Percentiles rank a stretch among this genome's conserved stretches.
Conservation (phyloP, 2,329 filamentous ascomycete genomes). For the Ophiostoma pallidulum region DNA sequence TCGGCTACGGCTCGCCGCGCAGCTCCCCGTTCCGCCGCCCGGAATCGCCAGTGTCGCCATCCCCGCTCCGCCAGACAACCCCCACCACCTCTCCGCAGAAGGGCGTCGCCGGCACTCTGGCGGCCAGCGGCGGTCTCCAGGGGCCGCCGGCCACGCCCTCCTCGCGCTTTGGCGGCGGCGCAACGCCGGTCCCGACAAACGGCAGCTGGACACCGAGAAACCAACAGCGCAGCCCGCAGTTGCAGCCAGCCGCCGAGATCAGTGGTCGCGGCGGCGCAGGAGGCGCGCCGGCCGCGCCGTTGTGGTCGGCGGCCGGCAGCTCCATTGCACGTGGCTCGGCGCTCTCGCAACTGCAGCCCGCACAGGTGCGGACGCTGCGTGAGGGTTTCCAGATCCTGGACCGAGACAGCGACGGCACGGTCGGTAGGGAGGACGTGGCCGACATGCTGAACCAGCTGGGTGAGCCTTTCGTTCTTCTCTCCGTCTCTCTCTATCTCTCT, state of each 20-base stretch:
- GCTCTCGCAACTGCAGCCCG: slow-evolving; percentile 64
- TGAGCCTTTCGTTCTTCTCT: no score
- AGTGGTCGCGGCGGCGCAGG: not conserved
- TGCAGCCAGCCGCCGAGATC: slow-evolving; percentile 30
- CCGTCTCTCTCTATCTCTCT: slow-evolving; percentile 33
- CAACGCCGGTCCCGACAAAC: slow-evolving; percentile 30
- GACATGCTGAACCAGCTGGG: slow-evolving; percentile 83
- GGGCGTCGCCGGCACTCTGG: slow-evolving; percentile 19
- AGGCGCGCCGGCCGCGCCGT: slow-evolving; percentile 23
- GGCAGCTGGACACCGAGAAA: slow-evolving; percentile 32
- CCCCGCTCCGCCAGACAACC: slow-evolving; percentile 53
- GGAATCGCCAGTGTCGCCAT: slow-evolving; percentile 57
- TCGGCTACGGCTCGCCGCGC: slow-evolving; percentile 62
- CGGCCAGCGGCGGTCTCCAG: slow-evolving; percentile 25
- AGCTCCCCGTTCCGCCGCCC: slow-evolving; percentile 55
- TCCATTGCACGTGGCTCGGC: slow-evolving; percentile 39
- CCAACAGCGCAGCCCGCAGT: slow-evolving; percentile 17
- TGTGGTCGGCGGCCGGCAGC: slow-evolving; percentile 1
- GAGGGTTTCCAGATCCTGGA: slow-evolving; percentile 94
- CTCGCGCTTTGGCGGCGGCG: slow-evolving; percentile 31
- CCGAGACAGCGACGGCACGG: slow-evolving; percentile 72
- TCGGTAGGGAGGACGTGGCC: slow-evolving; percentile 73
- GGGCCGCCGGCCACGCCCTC: not conserved
- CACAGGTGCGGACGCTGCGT: slow-evolving; percentile 77
- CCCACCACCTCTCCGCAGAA: slow-evolving; percentile 54